Evolutionary conservation across 2,329 filamentous ascomycete genomes (phyloP), one percentile per base, ranked within the genome.

Genomic region (Alternaria arbusti): DNA sequence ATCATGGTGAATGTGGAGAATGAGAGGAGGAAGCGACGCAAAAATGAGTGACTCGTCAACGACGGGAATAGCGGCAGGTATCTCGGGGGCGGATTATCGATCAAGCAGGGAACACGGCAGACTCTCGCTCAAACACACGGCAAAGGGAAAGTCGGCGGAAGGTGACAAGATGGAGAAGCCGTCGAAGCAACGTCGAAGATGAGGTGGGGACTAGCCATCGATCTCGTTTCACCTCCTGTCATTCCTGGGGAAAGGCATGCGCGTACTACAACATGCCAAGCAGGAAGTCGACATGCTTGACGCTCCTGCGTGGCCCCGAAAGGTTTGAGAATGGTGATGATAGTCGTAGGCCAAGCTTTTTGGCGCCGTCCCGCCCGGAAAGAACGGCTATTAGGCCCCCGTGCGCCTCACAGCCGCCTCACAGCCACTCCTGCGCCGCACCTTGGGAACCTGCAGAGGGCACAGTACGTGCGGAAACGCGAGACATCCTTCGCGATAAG

Each of bases 1-100:
- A 74, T 70, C 71, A 74, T 74, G 22, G 57, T 54, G 59, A 49
- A 25, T 36, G 58, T 54, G 54, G 54, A 52, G 60, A 58, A 20
- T 17, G 32, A 15, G n/a, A 61, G 52, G 57, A 65, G 64, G 20
- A 44, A 57, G 45, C 32, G 54, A 54, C 52, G 49, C 15, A 22
- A 23, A 30, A 51, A 36, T 32, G 49, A 58, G 45, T 51, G 58
- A 54, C 52, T 26, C 54, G 57, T 11, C 50, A 51, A 47, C 28
- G 56, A 40, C 15, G 45, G 56, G 22, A 49, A 43, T 40, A 44
- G 25, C 40, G 55, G 49, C 6, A 28, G 9, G 22, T 32, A 13
- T 51, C 6, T 30, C 47, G 40, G 22, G 15, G 54, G 44, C 28
- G 23, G 40, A n/a, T 17, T 30, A 23, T 50, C 20, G 36, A 23